Conservation (phyloP, 345 rosid species). For the Eutrema heterophyllum region DNA sequence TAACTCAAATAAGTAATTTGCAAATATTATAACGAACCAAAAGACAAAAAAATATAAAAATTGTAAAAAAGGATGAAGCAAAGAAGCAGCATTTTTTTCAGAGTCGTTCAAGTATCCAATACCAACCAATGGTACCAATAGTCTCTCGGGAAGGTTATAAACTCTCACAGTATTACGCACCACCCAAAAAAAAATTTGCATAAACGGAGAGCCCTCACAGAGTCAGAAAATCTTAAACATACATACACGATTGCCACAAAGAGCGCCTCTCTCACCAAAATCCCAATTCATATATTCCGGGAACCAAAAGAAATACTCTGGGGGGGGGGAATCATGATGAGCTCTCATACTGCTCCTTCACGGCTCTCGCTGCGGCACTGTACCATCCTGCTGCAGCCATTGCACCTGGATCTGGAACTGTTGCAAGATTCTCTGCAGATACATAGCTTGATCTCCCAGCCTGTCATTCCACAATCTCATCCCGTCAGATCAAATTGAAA, state of each 20-base stretch:
- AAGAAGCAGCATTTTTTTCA: not conserved
- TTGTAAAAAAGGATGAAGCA: not conserved
- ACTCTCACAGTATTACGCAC: constrained; percentile 33
- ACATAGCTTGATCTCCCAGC: constrained; percentile 87
- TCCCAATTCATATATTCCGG: constrained; percentile 10
- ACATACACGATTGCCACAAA: constrained; percentile 16
- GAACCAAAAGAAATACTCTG: not conserved
- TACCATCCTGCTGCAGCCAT: constrained; percentile 93
- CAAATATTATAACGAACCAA: not conserved
- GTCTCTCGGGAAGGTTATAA: constrained; percentile 17
- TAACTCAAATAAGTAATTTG: too few relatives aligned
- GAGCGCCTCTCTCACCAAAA: constrained; percentile 21
- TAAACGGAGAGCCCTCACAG: constrained; percentile 36
- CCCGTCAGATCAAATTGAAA: not conserved
- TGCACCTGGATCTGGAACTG: constrained; percentile 92
- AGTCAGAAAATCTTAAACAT: constrained; percentile 10
- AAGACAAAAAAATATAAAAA: not conserved
- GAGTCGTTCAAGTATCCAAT: not conserved
- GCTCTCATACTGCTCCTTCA: constrained; percentile 39
- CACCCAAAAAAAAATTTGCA: constrained; percentile 22
- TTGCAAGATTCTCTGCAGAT: constrained; percentile 48
- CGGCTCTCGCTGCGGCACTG: constrained; percentile 85
- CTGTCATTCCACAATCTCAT: constrained; percentile 35
- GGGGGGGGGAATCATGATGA: not conserved
- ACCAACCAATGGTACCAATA: not conserved